phyloP scores from a whole-genome alignment of 257 asterid species.

The Lycium barbarum region DNA sequence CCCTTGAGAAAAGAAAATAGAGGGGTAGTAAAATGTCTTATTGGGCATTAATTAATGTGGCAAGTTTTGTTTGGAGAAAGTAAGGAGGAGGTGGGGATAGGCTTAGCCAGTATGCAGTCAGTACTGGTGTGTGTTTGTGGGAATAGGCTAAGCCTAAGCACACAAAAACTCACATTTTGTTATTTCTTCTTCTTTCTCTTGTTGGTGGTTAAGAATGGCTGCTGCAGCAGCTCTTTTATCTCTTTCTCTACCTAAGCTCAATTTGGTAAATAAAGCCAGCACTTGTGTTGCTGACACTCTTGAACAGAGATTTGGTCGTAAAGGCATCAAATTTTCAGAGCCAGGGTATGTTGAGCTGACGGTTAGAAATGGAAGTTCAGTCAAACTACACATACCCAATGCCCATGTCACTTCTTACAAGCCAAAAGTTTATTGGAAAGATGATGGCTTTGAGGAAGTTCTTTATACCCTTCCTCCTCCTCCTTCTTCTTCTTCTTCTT shows the following conservation, averaged over 20 bases:
- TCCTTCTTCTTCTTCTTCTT: neutral
- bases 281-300: conserved; percentile 48
- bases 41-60: neutral
- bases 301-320: conserved; percentile 66
- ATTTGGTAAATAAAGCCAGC: conserved; percentile 37
- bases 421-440: conserved; percentile 91
- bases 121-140: conserved; percentile 23
- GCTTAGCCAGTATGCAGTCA: conserved; percentile 26
- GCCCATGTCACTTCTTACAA: conserved; percentile 74
- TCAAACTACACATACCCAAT: conserved; percentile 64
- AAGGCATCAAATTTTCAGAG: conserved; percentile 66
- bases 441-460: conserved; percentile 80
- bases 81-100: conserved; percentile 27
- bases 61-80: neutral
- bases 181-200: neutral
- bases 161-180: neutral
- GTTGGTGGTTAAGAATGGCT: conserved; percentile 50
- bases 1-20: neutral
- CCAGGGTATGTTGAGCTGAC: conserved; percentile 63
- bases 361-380: conserved; percentile 79
- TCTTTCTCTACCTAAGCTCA: conserved; percentile 52
- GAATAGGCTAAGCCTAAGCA: neutral
- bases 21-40: neutral
- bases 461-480: conserved; percentile 56
- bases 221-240: conserved; percentile 61